Evolutionary conservation across 306 rosid species (phyloP), one percentile per base, ranked within the genome.

Genomic region (Fragaria iinumae): DNA sequence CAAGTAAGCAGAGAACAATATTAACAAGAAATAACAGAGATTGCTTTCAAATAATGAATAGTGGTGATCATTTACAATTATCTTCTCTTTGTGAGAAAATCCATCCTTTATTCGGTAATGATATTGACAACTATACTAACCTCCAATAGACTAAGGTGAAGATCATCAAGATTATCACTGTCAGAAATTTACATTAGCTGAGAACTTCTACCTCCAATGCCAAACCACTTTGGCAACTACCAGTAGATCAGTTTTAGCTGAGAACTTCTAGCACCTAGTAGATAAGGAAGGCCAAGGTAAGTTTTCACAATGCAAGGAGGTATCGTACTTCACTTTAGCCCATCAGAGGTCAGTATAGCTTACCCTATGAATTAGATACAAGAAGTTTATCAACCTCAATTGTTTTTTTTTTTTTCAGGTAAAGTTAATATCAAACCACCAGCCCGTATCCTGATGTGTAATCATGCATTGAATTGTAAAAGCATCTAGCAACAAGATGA

Each of bases 401-500:
- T 20, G 41, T 25, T 6, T 0, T 27, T 43, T 0, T 27, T 43
- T 43, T 44, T 18, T 7, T 27, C 34, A 32, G 55, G 4, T 11
- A 23, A 45, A 27, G 64, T 57, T 25, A 69, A 11, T 50, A 49
- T 20, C 18, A 57, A 59, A 7, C 4, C 12, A 13, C 20, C 21
- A 70, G 13, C 14, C 70, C 14, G 2, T 27, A 55, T 45, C 38
- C 12, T 65, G 53, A 71, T 32, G 14, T 16, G 20, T 10, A 75
- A 64, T 34, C 34, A 21, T n/a, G 44, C 34, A 79, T 39, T 11
- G 17, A 59, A 59, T 4, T 11, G 65, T 59, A 48, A 43, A 4
- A 55, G 2, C 18, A n/a, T 25, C 20, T 1, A 56, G 66, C 27
- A 77, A 77, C n/a, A 77, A 79, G 82, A 82, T 71, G 75, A 82